Percentiles rank a stretch among this genome's conserved stretches.
These are phyloP conservation scores for Lactarius akahatsu DNA, from an alignment of 768 basidiomycete genomes.

Conservation along the genomic window DNA sequence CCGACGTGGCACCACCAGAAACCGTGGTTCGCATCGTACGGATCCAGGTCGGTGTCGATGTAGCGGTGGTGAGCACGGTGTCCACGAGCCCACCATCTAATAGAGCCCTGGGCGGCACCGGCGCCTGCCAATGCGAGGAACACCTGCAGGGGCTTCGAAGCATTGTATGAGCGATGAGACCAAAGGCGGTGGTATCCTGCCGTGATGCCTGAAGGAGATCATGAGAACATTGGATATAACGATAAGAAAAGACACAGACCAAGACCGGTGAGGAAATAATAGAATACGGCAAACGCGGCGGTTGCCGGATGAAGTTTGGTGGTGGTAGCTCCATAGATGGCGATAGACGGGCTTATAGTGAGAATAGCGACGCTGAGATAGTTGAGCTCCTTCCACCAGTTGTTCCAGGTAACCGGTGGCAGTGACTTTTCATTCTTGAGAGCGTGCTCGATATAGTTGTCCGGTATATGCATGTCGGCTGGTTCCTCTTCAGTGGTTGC, in stretches of 20 bases:
- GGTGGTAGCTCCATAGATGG: conserved; percentile 66
- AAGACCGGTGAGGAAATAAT: conserved; percentile 78
- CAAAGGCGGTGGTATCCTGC: conserved; percentile 96
- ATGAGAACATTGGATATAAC: conserved; percentile 3
- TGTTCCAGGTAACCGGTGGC: conserved; percentile 46
- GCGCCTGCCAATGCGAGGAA: conserved; percentile 81
- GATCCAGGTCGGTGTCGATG: conserved; percentile 95
- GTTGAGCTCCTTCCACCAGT: conserved; percentile 57
- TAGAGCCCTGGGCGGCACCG: conserved; percentile 93
- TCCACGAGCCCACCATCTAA: conserved; percentile 97
- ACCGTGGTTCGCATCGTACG: conserved; percentile 88
- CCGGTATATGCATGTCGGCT: conserved; percentile 43
- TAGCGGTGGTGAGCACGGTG: conserved; percentile 96
- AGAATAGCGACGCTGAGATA: conserved; percentile 76
- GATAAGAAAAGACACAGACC: conserved; percentile 50
- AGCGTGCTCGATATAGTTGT: conserved; percentile 56
- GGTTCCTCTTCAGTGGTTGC: conserved; percentile 28
- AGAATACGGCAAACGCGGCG: conserved; percentile 56
- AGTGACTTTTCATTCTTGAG: conserved; percentile 47
- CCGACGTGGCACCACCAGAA: conserved; percentile 83
- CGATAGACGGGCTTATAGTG: conserved; percentile 67
- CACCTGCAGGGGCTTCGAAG: conserved; percentile 79
- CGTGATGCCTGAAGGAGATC: conserved; percentile 56
- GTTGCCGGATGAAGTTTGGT: conserved; percentile 73
- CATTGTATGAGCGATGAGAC: conserved; percentile 95